Conservation (phyloP, 2,329 filamentous ascomycete species). For the Mycogone perniciosa region DNA sequence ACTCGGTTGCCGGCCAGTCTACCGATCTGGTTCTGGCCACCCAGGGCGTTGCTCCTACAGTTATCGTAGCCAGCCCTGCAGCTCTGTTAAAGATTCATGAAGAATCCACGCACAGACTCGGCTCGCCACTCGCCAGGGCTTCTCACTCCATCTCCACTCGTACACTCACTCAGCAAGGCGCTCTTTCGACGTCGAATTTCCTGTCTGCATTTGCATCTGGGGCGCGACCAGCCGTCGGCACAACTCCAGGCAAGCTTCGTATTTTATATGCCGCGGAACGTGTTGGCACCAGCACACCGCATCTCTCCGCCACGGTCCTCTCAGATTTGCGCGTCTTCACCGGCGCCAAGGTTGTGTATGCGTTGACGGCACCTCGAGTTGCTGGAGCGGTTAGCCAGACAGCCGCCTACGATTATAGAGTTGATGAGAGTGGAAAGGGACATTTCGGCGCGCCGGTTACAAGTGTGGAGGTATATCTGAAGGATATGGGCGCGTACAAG, state of each 20-base stretch:
- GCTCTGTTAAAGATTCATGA: constrained; percentile 63
- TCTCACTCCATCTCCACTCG: constrained; percentile 68
- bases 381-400: constrained; percentile 87
- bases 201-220: constrained; percentile 50
- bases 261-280: constrained; percentile 75
- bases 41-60: constrained; percentile 69
- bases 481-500: constrained; percentile 53
- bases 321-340: constrained; percentile 79
- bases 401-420: constrained; percentile 79
- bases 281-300: constrained; percentile 53
- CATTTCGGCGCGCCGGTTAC: constrained; percentile 83
- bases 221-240: constrained; percentile 53
- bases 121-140: constrained; percentile 57
- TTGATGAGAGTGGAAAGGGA: constrained; percentile 31
- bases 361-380: constrained; percentile 73
- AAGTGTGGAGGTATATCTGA: constrained; percentile 70
- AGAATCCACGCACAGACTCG: constrained; percentile 52
- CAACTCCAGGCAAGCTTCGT: constrained; percentile 65
- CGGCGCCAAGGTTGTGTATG: constrained; percentile 75
- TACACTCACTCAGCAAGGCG: constrained; percentile 61
- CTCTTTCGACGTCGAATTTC: constrained; percentile 54
- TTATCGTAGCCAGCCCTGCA: constrained; percentile 71
- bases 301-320: constrained; percentile 62
- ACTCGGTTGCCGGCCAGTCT: constrained; percentile 71
- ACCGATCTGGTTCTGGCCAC: constrained; percentile 68